These are phyloP conservation scores for Phoma sp. DNA, from an alignment of 2,329 filamentous ascomycete species.

Conservation along the genomic window DNA sequence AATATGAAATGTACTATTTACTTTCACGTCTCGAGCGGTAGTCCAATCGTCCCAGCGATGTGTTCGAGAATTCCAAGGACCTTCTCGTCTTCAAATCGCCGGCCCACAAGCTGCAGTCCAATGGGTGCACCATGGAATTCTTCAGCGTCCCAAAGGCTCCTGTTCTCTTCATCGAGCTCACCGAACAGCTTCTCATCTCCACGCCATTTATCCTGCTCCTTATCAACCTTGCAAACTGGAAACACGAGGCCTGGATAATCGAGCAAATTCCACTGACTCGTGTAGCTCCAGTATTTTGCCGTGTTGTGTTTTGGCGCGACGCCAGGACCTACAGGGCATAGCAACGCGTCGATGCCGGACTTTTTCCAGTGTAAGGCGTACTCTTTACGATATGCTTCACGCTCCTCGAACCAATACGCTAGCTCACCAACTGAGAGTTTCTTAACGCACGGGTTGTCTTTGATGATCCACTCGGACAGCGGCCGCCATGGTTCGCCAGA, in stretches of 20 bases:
- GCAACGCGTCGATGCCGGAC: slow-evolving; percentile 64
- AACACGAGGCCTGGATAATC: slow-evolving; percentile 71
- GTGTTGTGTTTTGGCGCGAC: slow-evolving; percentile 62
- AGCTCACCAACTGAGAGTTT: slow-evolving; percentile 52
- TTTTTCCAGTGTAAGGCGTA: slow-evolving; percentile 56
- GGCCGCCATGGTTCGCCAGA: slow-evolving; percentile 67
- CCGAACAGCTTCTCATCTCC: slow-evolving; percentile 50
- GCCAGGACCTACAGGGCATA: slow-evolving; percentile 66
- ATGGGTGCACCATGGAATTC: slow-evolving; percentile 60
- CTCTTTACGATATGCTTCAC: slow-evolving; percentile 54
- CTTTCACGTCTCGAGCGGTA: slow-evolving; percentile 28
- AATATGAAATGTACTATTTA: background rate
- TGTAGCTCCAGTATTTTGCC: slow-evolving; percentile 70
- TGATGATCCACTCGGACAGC: slow-evolving; percentile 65
- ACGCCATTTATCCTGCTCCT: slow-evolving; percentile 48
- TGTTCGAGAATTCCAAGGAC: slow-evolving; percentile 52
- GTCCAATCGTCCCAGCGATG: slow-evolving; percentile 35
- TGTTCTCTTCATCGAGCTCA: slow-evolving; percentile 58
- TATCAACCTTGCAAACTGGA: slow-evolving; percentile 58
- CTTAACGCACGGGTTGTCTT: slow-evolving; percentile 60
- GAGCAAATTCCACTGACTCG: slow-evolving; percentile 71
- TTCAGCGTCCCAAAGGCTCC: slow-evolving; percentile 57
- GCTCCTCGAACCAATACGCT: slow-evolving; percentile 52
- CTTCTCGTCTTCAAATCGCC: slow-evolving; percentile 64
- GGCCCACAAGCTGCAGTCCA: slow-evolving; percentile 61